phyloP scores from a whole-genome alignment of 1,139 yeast species.

The Debaryomycetaceae sp. region DNA sequence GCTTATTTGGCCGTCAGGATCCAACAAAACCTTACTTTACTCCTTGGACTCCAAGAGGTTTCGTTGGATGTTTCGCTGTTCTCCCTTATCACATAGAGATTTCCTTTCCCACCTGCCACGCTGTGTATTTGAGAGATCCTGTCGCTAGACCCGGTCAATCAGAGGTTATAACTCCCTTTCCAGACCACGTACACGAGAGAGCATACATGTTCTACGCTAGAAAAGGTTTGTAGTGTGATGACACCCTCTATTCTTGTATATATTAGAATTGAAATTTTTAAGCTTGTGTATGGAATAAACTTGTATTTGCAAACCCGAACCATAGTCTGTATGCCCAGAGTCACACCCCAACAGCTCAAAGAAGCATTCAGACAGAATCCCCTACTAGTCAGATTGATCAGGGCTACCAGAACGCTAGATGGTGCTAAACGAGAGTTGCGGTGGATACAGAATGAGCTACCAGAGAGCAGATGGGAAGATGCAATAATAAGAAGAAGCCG shows the following conservation, averaged over 20 bases:
- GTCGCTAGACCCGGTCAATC: constrained; percentile 97
- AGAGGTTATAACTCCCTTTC: constrained; percentile 91
- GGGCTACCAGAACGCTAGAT: constrained; percentile 26
- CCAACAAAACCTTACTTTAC: constrained; percentile 83
- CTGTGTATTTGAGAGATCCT: constrained; percentile 92
- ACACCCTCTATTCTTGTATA: constrained; percentile 1
- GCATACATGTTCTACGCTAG: constrained; percentile 94
- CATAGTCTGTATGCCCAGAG: constrained; percentile 24
- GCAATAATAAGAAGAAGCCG: constrained; percentile 40
- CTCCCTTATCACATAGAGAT: constrained; percentile 90
- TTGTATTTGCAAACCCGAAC: background rate
- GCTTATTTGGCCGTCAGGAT: constrained; percentile 74
- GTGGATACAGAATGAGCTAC: constrained; percentile 43
- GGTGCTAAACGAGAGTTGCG: constrained; percentile 33
- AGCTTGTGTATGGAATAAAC: background rate
- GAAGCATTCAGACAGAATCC: constrained; percentile 25
- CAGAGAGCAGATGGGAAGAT: constrained; percentile 27
- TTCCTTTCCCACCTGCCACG: constrained; percentile 89
- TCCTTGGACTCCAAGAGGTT: constrained; percentile 95
- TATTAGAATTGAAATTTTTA: background rate
- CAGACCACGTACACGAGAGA: constrained; percentile 80
- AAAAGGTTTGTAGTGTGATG: constrained; percentile 52
- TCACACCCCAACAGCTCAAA: constrained; percentile 25
- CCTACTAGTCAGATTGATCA: constrained; percentile 30
- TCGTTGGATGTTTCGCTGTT: constrained; percentile 87